Evolutionary conservation across 371 early-diverging fungal species (phyloP), one percentile per base, ranked within the genome.

Genomic region (Mucor piriformis): DNA sequence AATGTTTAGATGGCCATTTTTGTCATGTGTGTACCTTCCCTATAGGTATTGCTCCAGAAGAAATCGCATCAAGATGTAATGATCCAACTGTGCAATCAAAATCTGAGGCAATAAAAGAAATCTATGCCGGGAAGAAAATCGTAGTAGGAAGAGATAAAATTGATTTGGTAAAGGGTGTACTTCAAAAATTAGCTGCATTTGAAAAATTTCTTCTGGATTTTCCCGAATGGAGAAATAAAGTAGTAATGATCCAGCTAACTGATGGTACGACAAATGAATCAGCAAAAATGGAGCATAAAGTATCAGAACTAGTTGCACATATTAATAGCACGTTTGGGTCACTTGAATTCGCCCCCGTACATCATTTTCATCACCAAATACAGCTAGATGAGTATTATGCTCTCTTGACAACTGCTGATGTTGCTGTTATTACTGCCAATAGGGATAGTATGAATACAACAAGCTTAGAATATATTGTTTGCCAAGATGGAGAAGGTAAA

Each of bases 391-490:
- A 99, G 66, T 94, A 99, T 61, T 92, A 92, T 72, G 99, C 99
- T 0, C 77, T 99, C 16, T 83, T 99, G 35, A 86, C 91, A 10
- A 84, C 94, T 10, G 97, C 98, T 11, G 98, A 99, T 77, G 90
- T 92, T 6, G 95, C 93, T 34, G 70, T 99, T 21, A 94, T 99
- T 57, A 99, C 99, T 1, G 88, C 95, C 29, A 82, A 97, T n/a
- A 86, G 98, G 21, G 99, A 99, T 75, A 99, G 99, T 44, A 99
- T 99, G 99, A 99, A 99, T 76, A 92, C 99, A 13, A 97, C 97
- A 2, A 90, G 94, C 43, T 90, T 98, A 59, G 99, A 99, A 73
- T 99, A 94, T 78, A 87, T 99, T 44, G 88, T 98, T 54, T 99
- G 97, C 76, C 98, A 99, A 71, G 90, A 94, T 63, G 92, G 42